These are phyloP conservation scores for Lactifluus rugatus DNA, from an alignment of 768 basidiomycete species.

Conservation along the genomic window DNA sequence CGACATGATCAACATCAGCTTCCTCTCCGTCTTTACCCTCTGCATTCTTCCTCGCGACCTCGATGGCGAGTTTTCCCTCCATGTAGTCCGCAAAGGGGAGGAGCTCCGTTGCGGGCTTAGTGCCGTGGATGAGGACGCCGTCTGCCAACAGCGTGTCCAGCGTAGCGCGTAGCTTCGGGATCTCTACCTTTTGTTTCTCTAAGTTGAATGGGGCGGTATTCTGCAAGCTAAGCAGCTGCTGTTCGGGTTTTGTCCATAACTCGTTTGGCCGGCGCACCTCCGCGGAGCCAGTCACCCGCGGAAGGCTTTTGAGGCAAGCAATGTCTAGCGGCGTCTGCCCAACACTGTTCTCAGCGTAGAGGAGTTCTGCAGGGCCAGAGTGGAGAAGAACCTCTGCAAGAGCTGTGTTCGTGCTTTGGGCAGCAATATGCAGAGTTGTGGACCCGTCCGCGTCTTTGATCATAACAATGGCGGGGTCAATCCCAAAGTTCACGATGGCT, in stretches of 20 bases:
- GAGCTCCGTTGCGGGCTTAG: constrained; percentile 8
- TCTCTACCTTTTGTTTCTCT: constrained; percentile 8
- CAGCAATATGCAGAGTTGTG: constrained; percentile 44
- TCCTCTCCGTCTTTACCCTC: background rate
- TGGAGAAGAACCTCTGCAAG: constrained; percentile 34
- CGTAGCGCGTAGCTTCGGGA: constrained; percentile 13
- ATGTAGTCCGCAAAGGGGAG: constrained; percentile 3
- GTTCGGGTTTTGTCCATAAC: background rate
- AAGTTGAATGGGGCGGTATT: background rate
- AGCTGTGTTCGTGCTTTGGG: constrained; percentile 26
- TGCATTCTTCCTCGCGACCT: background rate
- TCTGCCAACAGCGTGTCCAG: constrained; percentile 11
- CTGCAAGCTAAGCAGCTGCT: background rate
- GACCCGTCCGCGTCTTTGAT: constrained; percentile 39
- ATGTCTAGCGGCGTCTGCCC: constrained; percentile 27
- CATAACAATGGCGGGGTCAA: constrained; percentile 27
- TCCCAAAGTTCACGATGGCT: constrained; percentile 32
- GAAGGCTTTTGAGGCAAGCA: constrained; percentile 18
- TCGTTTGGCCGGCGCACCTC: background rate
- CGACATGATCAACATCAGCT: background rate
- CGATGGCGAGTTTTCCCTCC: constrained; percentile 3
- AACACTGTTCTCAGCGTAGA: constrained; percentile 39
- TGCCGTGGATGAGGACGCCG: constrained; percentile 2
- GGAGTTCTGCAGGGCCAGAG: constrained; percentile 29
- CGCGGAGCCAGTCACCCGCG: background rate